Conservation (phyloP, 768 basidiomycete species). For the Auriscalpium microsporum region DNA sequence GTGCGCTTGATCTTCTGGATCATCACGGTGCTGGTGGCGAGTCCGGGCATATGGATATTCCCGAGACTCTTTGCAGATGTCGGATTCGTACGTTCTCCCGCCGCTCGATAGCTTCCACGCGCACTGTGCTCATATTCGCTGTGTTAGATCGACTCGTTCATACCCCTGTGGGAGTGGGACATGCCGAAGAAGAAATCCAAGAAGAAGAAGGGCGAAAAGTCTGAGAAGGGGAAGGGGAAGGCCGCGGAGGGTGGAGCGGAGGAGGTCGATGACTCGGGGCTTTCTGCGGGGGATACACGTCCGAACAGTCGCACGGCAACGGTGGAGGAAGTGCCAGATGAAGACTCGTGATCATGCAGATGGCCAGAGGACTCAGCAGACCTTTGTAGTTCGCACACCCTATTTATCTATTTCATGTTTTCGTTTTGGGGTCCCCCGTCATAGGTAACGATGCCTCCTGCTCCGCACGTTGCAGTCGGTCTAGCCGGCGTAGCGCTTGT, state of each 20-base stretch:
- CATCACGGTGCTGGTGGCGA: conserved; percentile 76
- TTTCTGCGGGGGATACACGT: conserved; percentile 27
- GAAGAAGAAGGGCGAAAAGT: conserved; percentile 56
- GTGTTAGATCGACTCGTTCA: conserved; percentile 87
- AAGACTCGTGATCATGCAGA: conserved; percentile 16
- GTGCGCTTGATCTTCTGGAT: conserved; percentile 90
- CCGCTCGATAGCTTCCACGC: background rate
- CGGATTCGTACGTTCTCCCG: conserved; percentile 72
- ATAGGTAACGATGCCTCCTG: background rate
- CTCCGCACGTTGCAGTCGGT: background rate
- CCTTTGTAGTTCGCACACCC: background rate
- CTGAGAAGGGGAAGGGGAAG: conserved; percentile 32
- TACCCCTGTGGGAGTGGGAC: conserved; percentile 97
- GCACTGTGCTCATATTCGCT: background rate
- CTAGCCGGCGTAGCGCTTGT: conserved; percentile 10
- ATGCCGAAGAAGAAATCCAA: conserved; percentile 60
- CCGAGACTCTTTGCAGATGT: conserved; percentile 97
- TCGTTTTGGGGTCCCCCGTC: background rate
- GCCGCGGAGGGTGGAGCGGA: conserved; percentile 31
- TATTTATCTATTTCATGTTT: conserved; percentile 11
- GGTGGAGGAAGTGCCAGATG: conserved; percentile 26
- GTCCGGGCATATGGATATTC: conserved; percentile 98
- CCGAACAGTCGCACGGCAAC: conserved; percentile 23
- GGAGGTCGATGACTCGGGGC: conserved; percentile 28
- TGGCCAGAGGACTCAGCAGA: background rate